These are phyloP conservation scores for Skeletonema marinoi DNA, from an alignment of 108 stramenopile species.

Conservation along the genomic window DNA sequence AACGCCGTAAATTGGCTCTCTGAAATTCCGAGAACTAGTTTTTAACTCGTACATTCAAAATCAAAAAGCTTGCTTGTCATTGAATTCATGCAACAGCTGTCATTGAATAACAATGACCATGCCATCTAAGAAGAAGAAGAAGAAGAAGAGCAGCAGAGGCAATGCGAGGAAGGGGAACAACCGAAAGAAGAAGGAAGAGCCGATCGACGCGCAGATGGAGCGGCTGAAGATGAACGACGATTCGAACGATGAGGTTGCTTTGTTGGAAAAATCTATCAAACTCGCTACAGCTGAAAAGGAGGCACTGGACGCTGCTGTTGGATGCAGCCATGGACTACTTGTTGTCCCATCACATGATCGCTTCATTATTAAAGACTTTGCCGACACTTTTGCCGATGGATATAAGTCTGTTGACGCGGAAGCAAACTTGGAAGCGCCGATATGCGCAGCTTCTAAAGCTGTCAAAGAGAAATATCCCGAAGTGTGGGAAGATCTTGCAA, in stretches of 20 bases:
- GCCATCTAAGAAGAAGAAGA: not conserved
- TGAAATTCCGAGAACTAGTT: too few relatives aligned
- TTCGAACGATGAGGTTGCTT: not conserved
- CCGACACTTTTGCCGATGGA: not conserved
- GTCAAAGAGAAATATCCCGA: not conserved
- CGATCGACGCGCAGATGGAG: not conserved
- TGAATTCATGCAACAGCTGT: too few relatives aligned
- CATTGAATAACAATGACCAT: not conserved
- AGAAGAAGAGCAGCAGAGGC: not conserved
- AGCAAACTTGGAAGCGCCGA: not conserved
- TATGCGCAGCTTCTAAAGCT: not conserved
- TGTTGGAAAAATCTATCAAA: not conserved
- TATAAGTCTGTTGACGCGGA: not conserved
- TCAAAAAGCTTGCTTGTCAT: too few relatives aligned
- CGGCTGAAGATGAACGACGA: not conserved
- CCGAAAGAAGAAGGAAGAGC: not conserved
- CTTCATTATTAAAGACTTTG: not conserved
- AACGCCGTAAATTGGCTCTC: too few relatives aligned
- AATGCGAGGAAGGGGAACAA: not conserved
- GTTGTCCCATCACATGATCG: not conserved
- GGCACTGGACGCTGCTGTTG: not conserved
- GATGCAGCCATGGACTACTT: not conserved
- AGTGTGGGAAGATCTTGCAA: not conserved
- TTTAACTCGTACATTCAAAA: too few relatives aligned
- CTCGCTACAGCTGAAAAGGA: not conserved